These are phyloP conservation scores for Pseudomassariella vexata DNA, from an alignment of 2,329 filamentous ascomycete genomes.

Conservation along the genomic window DNA sequence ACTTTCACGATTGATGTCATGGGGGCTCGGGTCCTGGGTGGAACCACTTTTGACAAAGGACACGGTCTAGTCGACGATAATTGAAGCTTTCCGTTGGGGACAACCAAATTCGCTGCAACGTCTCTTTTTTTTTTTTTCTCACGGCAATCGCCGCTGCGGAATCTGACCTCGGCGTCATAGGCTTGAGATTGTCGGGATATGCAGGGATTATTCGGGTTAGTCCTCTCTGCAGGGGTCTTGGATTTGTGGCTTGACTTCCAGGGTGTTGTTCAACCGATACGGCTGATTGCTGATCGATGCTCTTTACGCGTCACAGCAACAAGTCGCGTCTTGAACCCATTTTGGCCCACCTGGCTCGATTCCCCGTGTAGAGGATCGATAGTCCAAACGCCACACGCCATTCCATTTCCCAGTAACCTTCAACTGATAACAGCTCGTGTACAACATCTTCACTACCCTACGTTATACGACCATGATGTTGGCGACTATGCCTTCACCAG, in stretches of 20 bases:
- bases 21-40: too few species aligned
- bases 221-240: neutral
- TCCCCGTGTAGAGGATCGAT: too few species aligned
- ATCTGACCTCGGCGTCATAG: conserved; percentile 6
- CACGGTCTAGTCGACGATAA: too few species aligned
- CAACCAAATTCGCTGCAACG: neutral
- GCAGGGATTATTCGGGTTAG: neutral
- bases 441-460: too few species aligned
- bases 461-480: too few species aligned
- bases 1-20: too few species aligned
- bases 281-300: neutral
- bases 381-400: too few species aligned
- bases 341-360: too few species aligned
- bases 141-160: conserved; percentile 2
- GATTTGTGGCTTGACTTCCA: neutral
- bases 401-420: too few species aligned
- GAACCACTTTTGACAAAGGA: too few species aligned
- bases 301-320: conserved; percentile 8
- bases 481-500: conserved; percentile 30
- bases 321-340: too few species aligned
- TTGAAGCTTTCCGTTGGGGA: conserved; percentile 9
- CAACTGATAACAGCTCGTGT: too few species aligned
- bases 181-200: neutral
- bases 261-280: neutral
- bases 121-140: conserved; percentile 2